Base-by-base conservation (phyloP, 768 basidiomycete species). In the Trametes cingulata region DNA sequence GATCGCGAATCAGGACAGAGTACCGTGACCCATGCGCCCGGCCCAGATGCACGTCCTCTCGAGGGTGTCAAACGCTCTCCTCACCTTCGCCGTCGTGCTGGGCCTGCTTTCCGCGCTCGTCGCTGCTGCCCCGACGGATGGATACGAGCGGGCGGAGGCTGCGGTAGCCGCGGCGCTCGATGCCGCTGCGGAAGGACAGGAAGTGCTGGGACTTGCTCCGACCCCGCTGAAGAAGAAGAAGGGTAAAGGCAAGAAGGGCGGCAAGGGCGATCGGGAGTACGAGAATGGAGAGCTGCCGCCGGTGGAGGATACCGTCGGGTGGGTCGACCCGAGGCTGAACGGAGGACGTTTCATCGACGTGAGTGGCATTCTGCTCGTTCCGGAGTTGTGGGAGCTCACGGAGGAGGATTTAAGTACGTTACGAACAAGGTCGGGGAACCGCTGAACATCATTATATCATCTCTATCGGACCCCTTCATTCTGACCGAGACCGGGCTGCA, bases 311-410 rank as follows among this genome's bases (percentile, higher is more conserved):
- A 74, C 70, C 1, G 47, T 68, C 15, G 80, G 83, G 35, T 85
- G 81, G 81, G 63, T 76, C 49, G 92, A 95, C 72, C 93, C 93
- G 19, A 80, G 91, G 43, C 60, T 81, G 24, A 80, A 83, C 52
- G 92, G 92, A 17, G 92, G 92, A 4, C 80, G 80, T 22, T 78
- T 92, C 60, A 74, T 94, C 41, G 92, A 95, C 69, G 92, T 93
- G 66, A 69, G 86, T 72, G 15, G 59, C 51, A n/a, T 19, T 20
- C 57, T 22, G 15, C 43, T 42, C 39, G 14, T 5, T 5, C 39
- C n/a, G 29, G 35, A 6, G 12, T 40, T 22, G 7, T 37, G 4
- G 9, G 19, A 12, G n/a, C n/a, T n/a, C n/a, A n/a, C n/a, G n/a
- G n/a, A n/a, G n/a, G n/a, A n/a, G n/a, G n/a, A n/a, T n/a, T n/a